A percentile compares a stretch with the other conserved stretches of the same genome.
Conservation (phyloP, 1,284 basidiomycete species). For the Ceratobasidium sp. region DNA sequence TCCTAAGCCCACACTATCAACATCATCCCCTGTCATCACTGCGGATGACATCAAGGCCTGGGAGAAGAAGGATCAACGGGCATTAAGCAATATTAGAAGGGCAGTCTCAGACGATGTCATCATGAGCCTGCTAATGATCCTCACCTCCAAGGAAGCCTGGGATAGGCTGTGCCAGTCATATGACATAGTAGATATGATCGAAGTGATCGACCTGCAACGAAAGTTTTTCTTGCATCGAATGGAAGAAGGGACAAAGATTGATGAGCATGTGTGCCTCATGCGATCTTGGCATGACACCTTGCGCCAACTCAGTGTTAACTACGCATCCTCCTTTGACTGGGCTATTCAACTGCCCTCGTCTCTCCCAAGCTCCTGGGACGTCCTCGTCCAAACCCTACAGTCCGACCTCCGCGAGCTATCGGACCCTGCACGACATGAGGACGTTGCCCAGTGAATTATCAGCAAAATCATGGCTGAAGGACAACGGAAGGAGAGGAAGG, state of each 20-base stretch:
- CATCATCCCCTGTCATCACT: too few relatives aligned
- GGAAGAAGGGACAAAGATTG: neutral
- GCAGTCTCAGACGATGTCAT: too few relatives aligned
- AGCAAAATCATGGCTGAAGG: slow-evolving; percentile 8
- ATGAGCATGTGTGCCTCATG: neutral
- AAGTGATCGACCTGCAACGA: neutral
- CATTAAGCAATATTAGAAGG: too few relatives aligned
- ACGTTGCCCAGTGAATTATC: neutral
- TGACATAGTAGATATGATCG: neutral
- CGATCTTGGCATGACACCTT: neutral
- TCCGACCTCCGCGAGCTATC: neutral
- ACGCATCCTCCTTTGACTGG: too few relatives aligned
- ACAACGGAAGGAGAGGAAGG: neutral
- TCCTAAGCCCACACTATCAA: too few relatives aligned
- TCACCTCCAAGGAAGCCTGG: too few relatives aligned
- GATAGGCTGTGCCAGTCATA: neutral
- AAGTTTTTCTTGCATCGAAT: neutral
- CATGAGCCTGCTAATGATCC: too few relatives aligned
- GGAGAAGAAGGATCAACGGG: too few relatives aligned
- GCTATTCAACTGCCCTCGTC: too few relatives aligned
- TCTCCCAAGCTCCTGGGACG: neutral
- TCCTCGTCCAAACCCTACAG: neutral
- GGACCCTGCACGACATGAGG: neutral
- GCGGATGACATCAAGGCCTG: too few relatives aligned
- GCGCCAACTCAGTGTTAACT: neutral